Evolutionary conservation across 495 filamentous ascomycete genomes (phyloP), one percentile per base, ranked within the genome.

Genomic region (Penicillium steckii): DNA sequence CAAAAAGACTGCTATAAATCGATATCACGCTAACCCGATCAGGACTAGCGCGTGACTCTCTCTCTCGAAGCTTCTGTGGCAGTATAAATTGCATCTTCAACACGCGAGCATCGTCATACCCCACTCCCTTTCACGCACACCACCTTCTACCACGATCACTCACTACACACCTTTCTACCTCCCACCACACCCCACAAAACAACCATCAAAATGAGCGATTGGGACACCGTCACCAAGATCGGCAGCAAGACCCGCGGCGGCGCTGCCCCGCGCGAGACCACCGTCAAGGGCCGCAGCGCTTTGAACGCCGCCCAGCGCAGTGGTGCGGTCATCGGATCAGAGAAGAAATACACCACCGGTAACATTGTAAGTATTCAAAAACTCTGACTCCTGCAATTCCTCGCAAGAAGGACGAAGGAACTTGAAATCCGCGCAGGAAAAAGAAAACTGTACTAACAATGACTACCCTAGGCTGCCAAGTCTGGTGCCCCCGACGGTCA

Each of bases 211-310:
- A 75, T 75, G 72, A 57, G 80, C 62, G 87, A 95, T 59, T 96
- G 93, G 93, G 89, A 96, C 61, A 71, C 77, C 56, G 87, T 88
- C 58, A 95, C 91, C 67, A 95, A 90, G 82, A 99, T 99, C 66
- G 94, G 94, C 59, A 86, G 80, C 79, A 92, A 89, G 74, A 76
- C 80, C 62, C 80, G 81, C 53, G 79, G 64, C 41, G 88, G 82
- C 56, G 76, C 71, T 25, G 77, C 74, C 41, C 66, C 80, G 41
- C 89, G 89, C 55, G 89, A 96, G 79, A 95, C 86, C 3, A 90
- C 95, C 59, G 79, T 97, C 65, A 83, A 86, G 73, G 89, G 94
- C 65, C 88, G 89, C 68, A 80, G 84, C 32, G 92, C 92, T 35
- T 71, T 94, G 57, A 99, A 99, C 74, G 91, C 92, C 49, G 94